phyloP scores from a whole-genome alignment of 2,329 filamentous ascomycete species.

The Colletotrichum nymphaeae region DNA sequence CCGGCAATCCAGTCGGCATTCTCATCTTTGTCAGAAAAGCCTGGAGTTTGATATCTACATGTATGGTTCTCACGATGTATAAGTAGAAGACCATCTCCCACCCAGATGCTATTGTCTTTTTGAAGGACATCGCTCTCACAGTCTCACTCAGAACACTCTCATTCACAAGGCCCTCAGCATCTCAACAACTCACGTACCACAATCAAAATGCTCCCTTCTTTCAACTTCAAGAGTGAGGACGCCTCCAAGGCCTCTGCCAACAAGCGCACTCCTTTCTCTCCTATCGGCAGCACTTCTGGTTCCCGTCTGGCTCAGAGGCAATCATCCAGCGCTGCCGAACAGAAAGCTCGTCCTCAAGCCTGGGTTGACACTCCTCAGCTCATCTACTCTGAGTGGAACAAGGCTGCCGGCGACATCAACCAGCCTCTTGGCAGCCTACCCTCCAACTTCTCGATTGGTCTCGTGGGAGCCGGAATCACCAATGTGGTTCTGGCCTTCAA shows the following conservation, averaged over 20 bases:
- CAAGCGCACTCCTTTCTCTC: background rate
- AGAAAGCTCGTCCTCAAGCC: conserved; percentile 16
- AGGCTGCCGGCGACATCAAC: conserved; percentile 11
- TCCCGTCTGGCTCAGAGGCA: background rate
- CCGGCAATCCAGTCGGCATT: background rate
- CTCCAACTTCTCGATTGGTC: background rate
- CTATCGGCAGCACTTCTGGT: background rate
- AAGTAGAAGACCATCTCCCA: background rate
- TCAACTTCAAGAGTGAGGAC: background rate
- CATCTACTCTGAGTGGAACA: conserved; percentile 12
- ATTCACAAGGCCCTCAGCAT: background rate
- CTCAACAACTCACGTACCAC: background rate
- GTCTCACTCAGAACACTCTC: background rate
- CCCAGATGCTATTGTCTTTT: background rate
- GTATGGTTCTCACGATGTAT: background rate
- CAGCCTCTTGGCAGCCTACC: background rate
- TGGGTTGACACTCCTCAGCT: conserved; percentile 20
- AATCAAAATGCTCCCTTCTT: background rate
- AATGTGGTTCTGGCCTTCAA: background rate
- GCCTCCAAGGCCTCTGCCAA: background rate
- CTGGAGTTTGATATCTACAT: background rate
- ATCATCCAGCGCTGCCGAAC: background rate
- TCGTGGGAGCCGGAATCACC: background rate
- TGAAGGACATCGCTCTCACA: background rate
- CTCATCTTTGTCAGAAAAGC: background rate